These are phyloP conservation scores for Ceratocystis harringtonii DNA, from an alignment of 2,329 filamentous ascomycete genomes.

Conservation along the genomic window DNA sequence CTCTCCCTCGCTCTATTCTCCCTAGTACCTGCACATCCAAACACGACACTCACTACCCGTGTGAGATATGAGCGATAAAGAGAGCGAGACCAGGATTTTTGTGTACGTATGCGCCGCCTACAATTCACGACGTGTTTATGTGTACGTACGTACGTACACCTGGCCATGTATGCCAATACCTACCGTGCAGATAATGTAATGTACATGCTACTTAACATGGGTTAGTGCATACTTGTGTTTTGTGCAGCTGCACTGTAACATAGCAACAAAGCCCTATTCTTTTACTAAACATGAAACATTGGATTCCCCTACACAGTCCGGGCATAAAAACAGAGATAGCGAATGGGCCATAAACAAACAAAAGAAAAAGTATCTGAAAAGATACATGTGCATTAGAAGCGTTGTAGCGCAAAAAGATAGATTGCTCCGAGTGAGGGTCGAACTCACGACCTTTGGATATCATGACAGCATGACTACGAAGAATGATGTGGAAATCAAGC, in stretches of 20 bases:
- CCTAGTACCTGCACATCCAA: neutral
- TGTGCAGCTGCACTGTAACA: slow-evolving; percentile 1
- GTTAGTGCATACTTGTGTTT: neutral
- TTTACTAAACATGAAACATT: neutral
- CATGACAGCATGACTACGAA: neutral
- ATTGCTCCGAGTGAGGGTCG: slow-evolving; percentile 18
- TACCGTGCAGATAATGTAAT: neutral
- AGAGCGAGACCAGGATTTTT: neutral
- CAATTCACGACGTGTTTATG: neutral
- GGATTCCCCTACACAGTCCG: neutral
- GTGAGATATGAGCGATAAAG: neutral
- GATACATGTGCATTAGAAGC: neutral
- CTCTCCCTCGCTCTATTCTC: neutral
- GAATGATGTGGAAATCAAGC: slow-evolving; percentile 10
- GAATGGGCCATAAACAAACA: neutral
- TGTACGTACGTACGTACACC: neutral
- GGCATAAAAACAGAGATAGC: neutral
- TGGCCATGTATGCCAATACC: neutral
- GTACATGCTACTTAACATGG: neutral
- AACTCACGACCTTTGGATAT: slow-evolving; percentile 19
- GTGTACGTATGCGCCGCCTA: no score
- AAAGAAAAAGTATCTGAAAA: neutral
- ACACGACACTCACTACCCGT: neutral
- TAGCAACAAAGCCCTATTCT: neutral
- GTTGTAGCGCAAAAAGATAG: neutral